Evolutionary conservation across 1,284 basidiomycete species (phyloP), one percentile per base, ranked within the genome.

Genomic region (Cystobasidiaceae sp.): DNA sequence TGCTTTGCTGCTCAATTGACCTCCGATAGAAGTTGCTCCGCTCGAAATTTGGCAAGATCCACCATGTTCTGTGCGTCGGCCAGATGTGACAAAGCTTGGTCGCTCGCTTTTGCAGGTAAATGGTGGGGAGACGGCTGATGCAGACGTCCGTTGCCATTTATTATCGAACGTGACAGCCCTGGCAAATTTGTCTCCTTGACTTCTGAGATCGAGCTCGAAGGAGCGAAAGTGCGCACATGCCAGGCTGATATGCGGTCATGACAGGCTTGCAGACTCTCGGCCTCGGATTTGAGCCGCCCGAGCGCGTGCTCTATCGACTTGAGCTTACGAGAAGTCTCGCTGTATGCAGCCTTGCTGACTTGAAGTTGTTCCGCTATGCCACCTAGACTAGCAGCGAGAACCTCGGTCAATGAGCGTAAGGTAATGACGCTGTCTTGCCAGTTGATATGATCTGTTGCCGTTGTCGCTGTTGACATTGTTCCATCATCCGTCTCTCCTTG

Each of bases 331-430:
- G 41, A 64, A 19, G 25, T 30, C 34, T 55, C 52, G 19, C 37
- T 64, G 34, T 28, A 32, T 21, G 61, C 30, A 6, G 61, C 61
- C 48, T 54, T 64, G 28, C 50, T 50, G 21, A 64, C 52, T 23
- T 64, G 61, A 11, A 43, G 27, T 13, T 45, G 52, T 19, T 64
- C 61, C 4, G 32, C 32, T 15, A 64, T 34, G 9, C 41, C 39
- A 11, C 41, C 28, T 5, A 64, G 32, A 19, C 30, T 37, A 17
- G 21, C 44, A 21, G 30, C 33, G 4, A 64, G n/a, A 8, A 25
- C 34, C 15, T 64, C 61, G 27, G 61, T 64, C 8, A 21, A 9
- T 7, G 13, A 56, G 15, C 51, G 61, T 4, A 64, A 27, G 34
- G 30, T 13, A 41, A 25, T 44, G 25, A 39, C 9, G 37, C 11